Percentiles rank a stretch among this genome's conserved stretches.
Conservation (phyloP, 495 filamentous ascomycete genomes). For the Neurospora sp. region DNA sequence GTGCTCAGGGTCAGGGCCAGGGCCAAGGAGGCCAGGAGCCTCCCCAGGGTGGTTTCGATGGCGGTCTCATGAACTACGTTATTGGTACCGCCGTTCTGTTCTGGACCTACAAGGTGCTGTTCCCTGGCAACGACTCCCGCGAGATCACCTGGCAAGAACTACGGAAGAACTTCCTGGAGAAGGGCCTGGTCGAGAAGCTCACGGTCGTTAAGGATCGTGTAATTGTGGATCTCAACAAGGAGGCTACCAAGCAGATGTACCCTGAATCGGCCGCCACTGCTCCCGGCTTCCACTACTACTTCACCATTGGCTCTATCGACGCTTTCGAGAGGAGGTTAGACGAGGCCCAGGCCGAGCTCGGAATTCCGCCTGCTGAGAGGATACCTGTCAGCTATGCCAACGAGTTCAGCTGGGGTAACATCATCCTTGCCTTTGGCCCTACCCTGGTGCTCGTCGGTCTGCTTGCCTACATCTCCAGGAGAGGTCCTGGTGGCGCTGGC, state of each 20-base stretch:
- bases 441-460: conserved; percentile 76
- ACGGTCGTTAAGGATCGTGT: conserved; percentile 66
- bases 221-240: conserved; percentile 72
- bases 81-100: conserved; percentile 9
- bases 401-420: conserved; percentile 54
- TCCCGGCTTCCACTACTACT: conserved; percentile 74
- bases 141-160: conserved; percentile 99
- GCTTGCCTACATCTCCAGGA: conserved; percentile 60
- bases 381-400: conserved; percentile 85
- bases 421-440: conserved; percentile 72
- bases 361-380: conserved; percentile 70
- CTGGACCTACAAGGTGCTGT: conserved; percentile 12
- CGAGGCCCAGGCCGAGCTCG: conserved; percentile 74
- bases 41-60: background rate
- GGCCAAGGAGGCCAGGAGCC: conserved; percentile 18
- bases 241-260: conserved; percentile 65
- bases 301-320: conserved; percentile 90
- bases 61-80: conserved; percentile 8
- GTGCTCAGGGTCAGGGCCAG: conserved; percentile 10
- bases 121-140: conserved; percentile 12
- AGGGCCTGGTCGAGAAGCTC: conserved; percentile 89
- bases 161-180: conserved; percentile 81
- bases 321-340: conserved; percentile 83
- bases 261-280: conserved; percentile 69
- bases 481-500: conserved; percentile 45